Base-by-base conservation (phyloP, 2,329 filamentous ascomycete species). In the Xylariaceae sp. region DNA sequence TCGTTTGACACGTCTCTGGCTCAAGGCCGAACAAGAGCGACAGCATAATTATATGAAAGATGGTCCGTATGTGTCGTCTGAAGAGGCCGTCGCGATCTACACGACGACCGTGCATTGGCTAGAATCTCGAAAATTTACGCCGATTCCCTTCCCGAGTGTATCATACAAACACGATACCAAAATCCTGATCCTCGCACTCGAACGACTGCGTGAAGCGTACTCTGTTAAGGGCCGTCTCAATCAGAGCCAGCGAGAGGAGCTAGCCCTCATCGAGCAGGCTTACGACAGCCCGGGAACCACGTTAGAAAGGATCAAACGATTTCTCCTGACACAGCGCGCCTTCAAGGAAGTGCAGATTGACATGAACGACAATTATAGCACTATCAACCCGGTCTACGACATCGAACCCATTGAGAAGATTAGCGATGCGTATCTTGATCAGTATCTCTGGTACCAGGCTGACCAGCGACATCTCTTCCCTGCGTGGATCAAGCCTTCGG, bases 21-120 rank as follows among this genome's bases (percentile, higher is more conserved):
- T 99, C 57, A 99, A 99, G 80, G 90, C 95, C 20, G 95, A 99
- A 78, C 95, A 99, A 76, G 95, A 99, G 75, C 84, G 96, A 57
- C 95, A 99, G 73, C 95, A 99, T 80, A 99, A 99, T 71, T 97
- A 99, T 76, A 92, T 98, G 87, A 99, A 99, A 78, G 96, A 99
- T 67, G 95, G 95, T 2, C 95, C 95, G 1, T 99, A 99, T 62
- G 93, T 99, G 37, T 98, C 95, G 1, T 97, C 95, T 0, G 96
- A 99, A 74, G 95, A 99, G 75, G 95, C 93, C 61, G 96, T 99
- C 52, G 96, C 95, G 7, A 99, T 99, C 63, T 99, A 98, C 77
- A 99, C 95, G 0, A 98, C 95, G 0, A 97, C 95, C 58, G 95
- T 99, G 7, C 96, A 99, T 74, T 99, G 95, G 95, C 82, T 99